Evolutionary conservation across 2,329 filamentous ascomycete species (phyloP).

Genomic region (Exophiala mesophila): DNA sequence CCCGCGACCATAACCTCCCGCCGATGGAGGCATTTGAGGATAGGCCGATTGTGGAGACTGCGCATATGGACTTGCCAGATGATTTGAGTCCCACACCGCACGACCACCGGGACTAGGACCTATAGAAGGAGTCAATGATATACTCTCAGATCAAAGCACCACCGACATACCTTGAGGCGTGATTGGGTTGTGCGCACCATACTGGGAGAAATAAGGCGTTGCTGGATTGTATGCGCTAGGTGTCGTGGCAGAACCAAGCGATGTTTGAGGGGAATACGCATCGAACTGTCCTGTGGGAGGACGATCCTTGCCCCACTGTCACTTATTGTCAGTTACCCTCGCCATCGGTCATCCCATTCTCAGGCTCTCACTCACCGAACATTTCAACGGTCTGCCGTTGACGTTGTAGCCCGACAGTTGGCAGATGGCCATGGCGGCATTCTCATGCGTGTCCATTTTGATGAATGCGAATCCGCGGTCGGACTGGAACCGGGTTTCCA

Average conservation of each 20-base stretch:
- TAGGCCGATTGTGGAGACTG: slow-evolving; percentile 48
- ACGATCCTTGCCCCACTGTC: slow-evolving; percentile 97
- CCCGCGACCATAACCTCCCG: slow-evolving; percentile 79
- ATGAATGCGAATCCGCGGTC: slow-evolving; percentile 98
- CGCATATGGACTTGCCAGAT: slow-evolving; percentile 55
- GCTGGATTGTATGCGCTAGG: slow-evolving; percentile 67
- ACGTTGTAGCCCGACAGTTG: slow-evolving; percentile 97
- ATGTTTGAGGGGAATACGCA: slow-evolving; percentile 75
- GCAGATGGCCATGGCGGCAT: slow-evolving; percentile 96
- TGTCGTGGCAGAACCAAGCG: slow-evolving; percentile 63
- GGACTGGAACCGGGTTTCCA: slow-evolving; percentile 95
- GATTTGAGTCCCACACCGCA: slow-evolving; percentile 33
- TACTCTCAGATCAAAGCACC: slow-evolving; percentile 37
- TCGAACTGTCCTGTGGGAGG: slow-evolving; percentile 79
- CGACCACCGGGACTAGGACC: slow-evolving; percentile 56
- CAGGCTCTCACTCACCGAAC: slow-evolving; percentile 81
- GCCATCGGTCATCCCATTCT: no score
- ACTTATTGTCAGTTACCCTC: slow-evolving; percentile 19
- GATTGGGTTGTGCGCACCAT: slow-evolving; percentile 66
- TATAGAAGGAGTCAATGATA: slow-evolving; percentile 26
- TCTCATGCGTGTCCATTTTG: slow-evolving; percentile 98
- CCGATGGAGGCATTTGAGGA: slow-evolving; percentile 61
- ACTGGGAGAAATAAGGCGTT: slow-evolving; percentile 87
- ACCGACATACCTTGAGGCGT: slow-evolving; percentile 21
- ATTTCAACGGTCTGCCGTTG: slow-evolving; percentile 93